Percentiles rank a stretch among this genome's conserved stretches.
Conservation (phyloP, 306 rosid genomes). For the Fragaria nilgerrensis region DNA sequence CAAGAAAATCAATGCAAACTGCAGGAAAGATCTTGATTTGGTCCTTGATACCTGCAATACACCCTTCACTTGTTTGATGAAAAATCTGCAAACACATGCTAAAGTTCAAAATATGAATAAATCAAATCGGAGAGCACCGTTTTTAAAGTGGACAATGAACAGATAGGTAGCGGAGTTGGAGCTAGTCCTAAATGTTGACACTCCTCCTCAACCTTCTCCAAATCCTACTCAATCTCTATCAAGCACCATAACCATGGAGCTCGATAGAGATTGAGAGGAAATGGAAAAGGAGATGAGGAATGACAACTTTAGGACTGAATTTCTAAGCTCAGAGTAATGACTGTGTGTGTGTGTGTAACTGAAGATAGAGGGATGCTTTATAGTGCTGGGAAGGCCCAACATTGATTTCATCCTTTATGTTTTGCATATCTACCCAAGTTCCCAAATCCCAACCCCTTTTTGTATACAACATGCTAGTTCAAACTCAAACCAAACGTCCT, state of each 20-base stretch:
- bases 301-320: not conserved
- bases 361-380: not conserved
- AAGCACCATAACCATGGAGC: not conserved
- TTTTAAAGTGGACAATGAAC: not conserved
- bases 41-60: not conserved
- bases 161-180: not conserved
- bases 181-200: not conserved
- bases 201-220: slow-evolving; percentile 2
- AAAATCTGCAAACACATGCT: not conserved
- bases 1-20: not conserved
- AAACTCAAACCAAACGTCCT: slow-evolving; percentile 2
- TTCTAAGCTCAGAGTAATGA: not conserved
- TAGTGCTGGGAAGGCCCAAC: not conserved
- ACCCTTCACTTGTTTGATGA: not conserved
- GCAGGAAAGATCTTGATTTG: not conserved
- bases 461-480: not conserved
- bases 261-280: slow-evolving; percentile 8
- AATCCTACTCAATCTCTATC: slow-evolving; percentile 5
- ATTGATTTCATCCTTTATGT: slow-evolving; percentile 1
- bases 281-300: not conserved
- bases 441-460: not conserved
- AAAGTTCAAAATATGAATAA: not conserved
- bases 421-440: not conserved
- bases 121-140: not conserved
- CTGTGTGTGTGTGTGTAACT: not conserved